Evolutionary conservation across 768 basidiomycete genomes (phyloP).

Genomic region (Rhizopogon rudus): DNA sequence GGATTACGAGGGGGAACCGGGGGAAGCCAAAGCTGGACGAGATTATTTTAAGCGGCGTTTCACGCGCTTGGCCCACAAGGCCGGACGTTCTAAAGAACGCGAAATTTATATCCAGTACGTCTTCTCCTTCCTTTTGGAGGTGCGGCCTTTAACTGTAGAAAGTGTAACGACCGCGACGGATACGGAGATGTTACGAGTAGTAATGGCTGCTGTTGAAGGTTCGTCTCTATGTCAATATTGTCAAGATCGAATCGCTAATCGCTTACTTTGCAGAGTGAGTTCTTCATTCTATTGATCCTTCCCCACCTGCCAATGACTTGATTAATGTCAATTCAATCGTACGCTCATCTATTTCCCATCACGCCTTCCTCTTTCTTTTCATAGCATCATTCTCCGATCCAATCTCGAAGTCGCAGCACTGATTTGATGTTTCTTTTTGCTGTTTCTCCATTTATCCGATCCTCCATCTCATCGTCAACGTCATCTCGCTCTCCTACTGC

Average conservation of each 20-base stretch:
- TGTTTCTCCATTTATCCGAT: constrained; percentile 5
- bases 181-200: constrained; percentile 80
- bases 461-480: constrained; percentile 7
- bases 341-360: constrained; percentile 22
- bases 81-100: constrained; percentile 77
- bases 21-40: constrained; percentile 68
- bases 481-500: constrained; percentile 5
- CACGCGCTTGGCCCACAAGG: constrained; percentile 75
- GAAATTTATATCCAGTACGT: constrained; percentile 94
- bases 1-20: constrained; percentile 82
- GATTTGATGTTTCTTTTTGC: constrained; percentile 23
- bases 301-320: constrained; percentile 16
- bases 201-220: constrained; percentile 98
- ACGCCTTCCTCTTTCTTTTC: constrained; percentile 12
- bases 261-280: constrained; percentile 59
- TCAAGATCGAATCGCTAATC: constrained; percentile 9
- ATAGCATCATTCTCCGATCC: constrained; percentile 33
- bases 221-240: constrained; percentile 22
- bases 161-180: constrained; percentile 91
- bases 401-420: constrained; percentile 30
- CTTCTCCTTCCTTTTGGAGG: constrained; percentile 5
- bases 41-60: constrained; percentile 92
- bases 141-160: constrained; percentile 1
- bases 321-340: constrained; percentile 18
- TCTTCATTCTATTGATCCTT: constrained; percentile 19